A percentile compares a stretch with the other conserved stretches of the same genome.
Evolutionary conservation across 148 eudicot species (phyloP).

Genomic region (Talinum fruticosum): DNA sequence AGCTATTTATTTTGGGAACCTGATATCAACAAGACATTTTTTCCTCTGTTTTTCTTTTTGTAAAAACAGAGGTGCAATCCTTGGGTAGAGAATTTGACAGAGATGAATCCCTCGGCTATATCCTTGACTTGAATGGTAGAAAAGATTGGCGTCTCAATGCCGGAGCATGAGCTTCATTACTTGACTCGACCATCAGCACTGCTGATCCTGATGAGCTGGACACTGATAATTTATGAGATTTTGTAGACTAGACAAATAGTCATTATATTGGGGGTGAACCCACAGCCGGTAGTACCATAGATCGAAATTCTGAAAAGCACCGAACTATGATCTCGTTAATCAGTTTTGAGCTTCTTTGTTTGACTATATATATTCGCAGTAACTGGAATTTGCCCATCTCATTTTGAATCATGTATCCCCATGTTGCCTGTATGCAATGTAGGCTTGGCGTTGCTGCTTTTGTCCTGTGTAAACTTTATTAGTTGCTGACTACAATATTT

Average conservation of each 20-base stretch:
- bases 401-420: background rate
- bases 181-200: background rate
- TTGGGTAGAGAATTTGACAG: background rate
- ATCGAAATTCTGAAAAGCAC: background rate
- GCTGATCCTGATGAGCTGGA: background rate
- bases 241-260: slow-evolving; percentile 1
- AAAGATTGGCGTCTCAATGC: slow-evolving; percentile 3
- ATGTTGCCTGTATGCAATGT: no score
- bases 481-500: no score
- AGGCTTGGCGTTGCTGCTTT: no score
- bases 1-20: background rate
- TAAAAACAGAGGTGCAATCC: background rate
- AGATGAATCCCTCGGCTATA: slow-evolving; percentile 3
- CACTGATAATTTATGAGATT: background rate
- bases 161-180: background rate
- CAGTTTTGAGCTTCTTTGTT: slow-evolving; percentile 1
- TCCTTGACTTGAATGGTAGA: slow-evolving; percentile 1
- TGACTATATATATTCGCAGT: no score
- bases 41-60: background rate
- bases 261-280: background rate
- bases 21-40: background rate
- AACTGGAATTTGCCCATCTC: background rate
- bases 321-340: background rate
- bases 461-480: no score
- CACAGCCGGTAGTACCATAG: slow-evolving; percentile 4